phyloP scores from a whole-genome alignment of 169 alveolate species.

The Theileria annulata region DNA sequence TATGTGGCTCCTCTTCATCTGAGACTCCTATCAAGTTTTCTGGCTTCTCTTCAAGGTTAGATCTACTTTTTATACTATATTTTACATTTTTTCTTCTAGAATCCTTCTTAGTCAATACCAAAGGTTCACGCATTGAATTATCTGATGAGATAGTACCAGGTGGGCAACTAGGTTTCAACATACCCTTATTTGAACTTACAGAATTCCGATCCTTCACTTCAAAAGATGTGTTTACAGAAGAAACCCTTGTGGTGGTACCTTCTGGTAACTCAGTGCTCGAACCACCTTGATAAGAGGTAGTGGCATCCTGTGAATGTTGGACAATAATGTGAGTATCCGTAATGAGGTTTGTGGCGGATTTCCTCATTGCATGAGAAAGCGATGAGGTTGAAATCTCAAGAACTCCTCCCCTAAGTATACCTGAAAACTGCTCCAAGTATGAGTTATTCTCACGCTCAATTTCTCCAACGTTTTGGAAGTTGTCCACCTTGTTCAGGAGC shows the following conservation, averaged over 20 bases:
- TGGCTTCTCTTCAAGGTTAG: neutral
- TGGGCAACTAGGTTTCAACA: neutral
- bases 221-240: neutral
- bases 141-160: neutral
- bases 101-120: neutral
- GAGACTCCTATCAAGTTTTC: slow-evolving; percentile 11
- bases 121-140: neutral
- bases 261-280: neutral
- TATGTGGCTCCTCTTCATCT: neutral
- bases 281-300: neutral
- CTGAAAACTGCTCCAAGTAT: slow-evolving; percentile 14
- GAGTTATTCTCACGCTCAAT: slow-evolving; percentile 1
- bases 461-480: neutral
- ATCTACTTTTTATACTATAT: neutral
- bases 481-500: slow-evolving; percentile 11
- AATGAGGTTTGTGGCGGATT: neutral
- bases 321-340: slow-evolving; percentile 10
- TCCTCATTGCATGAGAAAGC: slow-evolving; percentile 1
- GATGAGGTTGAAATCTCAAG: slow-evolving; percentile 14
- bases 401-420: slow-evolving; percentile 10
- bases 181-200: neutral
- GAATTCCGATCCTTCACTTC: neutral
- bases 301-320: neutral
- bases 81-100: neutral
- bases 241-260: neutral